These are phyloP conservation scores for Solanum rostratum DNA, from an alignment of 257 asterid species.

Conservation along the genomic window DNA sequence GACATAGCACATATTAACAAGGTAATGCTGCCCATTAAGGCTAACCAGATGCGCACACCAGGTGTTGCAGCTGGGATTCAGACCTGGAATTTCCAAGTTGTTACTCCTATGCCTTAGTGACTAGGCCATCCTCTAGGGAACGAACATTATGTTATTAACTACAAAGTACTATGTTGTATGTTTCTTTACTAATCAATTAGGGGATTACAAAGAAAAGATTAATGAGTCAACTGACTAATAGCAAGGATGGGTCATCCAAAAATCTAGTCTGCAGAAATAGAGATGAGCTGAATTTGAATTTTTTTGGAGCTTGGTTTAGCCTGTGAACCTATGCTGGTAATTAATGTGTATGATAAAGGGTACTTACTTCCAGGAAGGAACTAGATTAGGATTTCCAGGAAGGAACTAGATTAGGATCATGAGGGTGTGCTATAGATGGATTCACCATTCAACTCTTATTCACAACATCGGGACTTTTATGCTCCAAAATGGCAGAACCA, in stretches of 20 bases:
- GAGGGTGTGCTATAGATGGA: constrained; percentile 2
- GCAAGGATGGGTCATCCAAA: background rate
- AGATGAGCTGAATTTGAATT: background rate
- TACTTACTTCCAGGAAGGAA: constrained; percentile 57
- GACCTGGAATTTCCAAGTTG: background rate
- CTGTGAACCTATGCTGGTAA: background rate
- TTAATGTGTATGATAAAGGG: background rate
- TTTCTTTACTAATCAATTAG: background rate
- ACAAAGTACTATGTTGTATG: background rate
- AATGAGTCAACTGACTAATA: background rate
- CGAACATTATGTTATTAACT: background rate
- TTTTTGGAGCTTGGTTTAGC: background rate
- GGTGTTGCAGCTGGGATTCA: background rate
- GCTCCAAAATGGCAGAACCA: constrained; percentile 4
- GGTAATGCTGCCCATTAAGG: background rate
- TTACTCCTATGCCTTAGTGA: background rate
- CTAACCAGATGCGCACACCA: background rate
- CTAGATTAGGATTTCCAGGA: constrained; percentile 48
- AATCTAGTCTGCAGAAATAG: too few species aligned
- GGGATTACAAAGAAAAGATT: constrained; percentile 1
- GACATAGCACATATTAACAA: background rate
- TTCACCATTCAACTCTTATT: background rate
- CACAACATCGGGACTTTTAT: constrained; percentile 4
- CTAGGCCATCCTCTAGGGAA: background rate
- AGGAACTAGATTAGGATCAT: constrained; percentile 27